Base-by-base conservation (phyloP, 176 grass and related monocot species). In the Bothriochloa decipiens region DNA sequence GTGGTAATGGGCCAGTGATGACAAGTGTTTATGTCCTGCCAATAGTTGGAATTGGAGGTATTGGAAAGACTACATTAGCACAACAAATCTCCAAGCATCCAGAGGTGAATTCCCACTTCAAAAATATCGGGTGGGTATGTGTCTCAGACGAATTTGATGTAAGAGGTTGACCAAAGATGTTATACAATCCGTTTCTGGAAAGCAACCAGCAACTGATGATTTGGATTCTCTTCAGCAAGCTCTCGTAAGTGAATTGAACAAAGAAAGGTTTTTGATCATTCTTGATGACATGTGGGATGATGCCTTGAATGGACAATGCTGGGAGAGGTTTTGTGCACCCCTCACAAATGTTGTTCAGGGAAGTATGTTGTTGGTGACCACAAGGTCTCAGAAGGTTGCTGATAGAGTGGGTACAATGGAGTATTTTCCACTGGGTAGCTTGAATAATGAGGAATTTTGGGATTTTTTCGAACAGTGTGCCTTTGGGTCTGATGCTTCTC, bases 11-110 rank as follows among this genome's bases (percentile, higher is more conserved):
- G 52, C 18, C 52, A 55, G 18, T 55, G 46, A 49, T 49, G 46
- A 49, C 46, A 49, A 74, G 11, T 41, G 15, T 83, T 0, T 35
- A 46, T 16, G 60, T 91, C 70, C 22, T 88, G 17, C 49, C 89
- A 5, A 77, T 91, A 43, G 70, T 85, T 46, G 76, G 82, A 2
- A 76, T 85, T 13, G 82, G 87, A 32, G 82, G 87, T n/a, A 17
- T 80, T 11, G 89, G 85, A n/a, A 91, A 91, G 64, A 91, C 85
- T 12, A 82, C 76, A 5, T 22, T 88, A 28, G 85, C 77, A 18
- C 85, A 87, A 67, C 63, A 81, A 27, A 67, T 91, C 10, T 82
- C 62, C 53, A 72, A 91, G 15, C 32, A 85, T 55, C 43, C 18
- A 2, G 12, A 22, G 18, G 76, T 87, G 6, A 72, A 64, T 11